Base-by-base conservation (phyloP, 73 alveolate genomes). In the Halteria grandinella region DNA sequence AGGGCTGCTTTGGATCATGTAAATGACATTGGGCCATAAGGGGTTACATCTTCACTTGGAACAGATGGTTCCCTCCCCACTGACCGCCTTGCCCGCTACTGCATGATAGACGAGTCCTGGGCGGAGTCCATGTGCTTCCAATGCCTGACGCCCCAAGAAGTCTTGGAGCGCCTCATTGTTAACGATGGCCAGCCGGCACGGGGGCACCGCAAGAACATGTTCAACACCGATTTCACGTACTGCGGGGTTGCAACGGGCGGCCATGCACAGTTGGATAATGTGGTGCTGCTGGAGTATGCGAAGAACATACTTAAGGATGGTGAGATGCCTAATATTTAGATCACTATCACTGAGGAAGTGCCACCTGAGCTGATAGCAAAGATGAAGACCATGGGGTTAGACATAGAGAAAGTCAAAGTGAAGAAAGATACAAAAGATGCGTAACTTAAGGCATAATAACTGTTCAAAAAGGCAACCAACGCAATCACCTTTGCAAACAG, bases 1-100 rank as follows among this genome's bases (percentile, higher is more conserved):
- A 80, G 81, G 55, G 95, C 98, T 17, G 97, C 98, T 18, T 37
- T 62, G 34, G 99, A 95, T 74, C 96, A 89, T 71, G 91, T 91
- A 34, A 78, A 92, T 24, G 98, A 95, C 70, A 77, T 95, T 41
- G 98, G 97, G 6, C 93, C 94, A 1, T 82, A 86, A 64, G 99
- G 97, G 14, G 55, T 90, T 48, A 49, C 73, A 1, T 53, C 92
- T 0, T 93, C 87, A 45, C 85, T 86, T 21, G 99, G 98, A 52
- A 79, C 90, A 51, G 95, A 95, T 87, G 93, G 91, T 49, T 84
- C 94, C 18, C 39, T 79, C 20, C 91, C 95, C 36, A 84, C 84
- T 51, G 89, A 83, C 69, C 82, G 99, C 63, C 39, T 95, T 53
- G 93, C 77, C 50, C 55, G 95, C 60, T 85, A 92, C 74, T 85